phyloP scores from a whole-genome alignment of 441 rosid species.

The Euphorbia celastroides region DNA sequence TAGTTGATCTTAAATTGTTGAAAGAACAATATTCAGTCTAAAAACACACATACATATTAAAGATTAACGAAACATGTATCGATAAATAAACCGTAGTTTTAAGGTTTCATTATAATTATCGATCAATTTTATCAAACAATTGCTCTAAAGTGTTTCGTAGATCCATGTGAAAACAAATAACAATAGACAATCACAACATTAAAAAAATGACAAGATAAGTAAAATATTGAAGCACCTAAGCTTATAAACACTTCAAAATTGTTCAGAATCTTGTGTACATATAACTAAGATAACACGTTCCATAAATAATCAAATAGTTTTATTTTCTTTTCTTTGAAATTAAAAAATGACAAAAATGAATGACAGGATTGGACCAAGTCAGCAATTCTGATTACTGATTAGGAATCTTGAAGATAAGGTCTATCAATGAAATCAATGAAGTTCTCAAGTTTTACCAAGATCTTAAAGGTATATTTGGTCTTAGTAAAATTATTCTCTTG shows the following conservation, averaged over 20 bases:
- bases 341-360: not conserved
- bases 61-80: too few species aligned
- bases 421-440: not conserved
- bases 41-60: constrained; percentile 3
- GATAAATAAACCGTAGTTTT: too few species aligned
- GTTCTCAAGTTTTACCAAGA: not conserved
- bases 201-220: too few species aligned
- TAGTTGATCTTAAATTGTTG: too few species aligned
- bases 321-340: not conserved
- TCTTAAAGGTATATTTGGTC: constrained; percentile 7
- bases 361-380: constrained; percentile 13
- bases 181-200: too few species aligned
- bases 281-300: constrained; percentile 1
- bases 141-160: too few species aligned
- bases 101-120: too few species aligned
- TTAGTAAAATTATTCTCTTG: not conserved
- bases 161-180: too few species aligned
- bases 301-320: not conserved
- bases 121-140: too few species aligned
- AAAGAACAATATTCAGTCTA: not conserved
- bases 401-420: not conserved
- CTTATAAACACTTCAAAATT: too few species aligned
- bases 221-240: too few species aligned
- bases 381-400: constrained; percentile 12
- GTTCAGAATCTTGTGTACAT: constrained; percentile 10